Conservation (phyloP, 768 basidiomycete species). For the Podaxis sp. region DNA sequence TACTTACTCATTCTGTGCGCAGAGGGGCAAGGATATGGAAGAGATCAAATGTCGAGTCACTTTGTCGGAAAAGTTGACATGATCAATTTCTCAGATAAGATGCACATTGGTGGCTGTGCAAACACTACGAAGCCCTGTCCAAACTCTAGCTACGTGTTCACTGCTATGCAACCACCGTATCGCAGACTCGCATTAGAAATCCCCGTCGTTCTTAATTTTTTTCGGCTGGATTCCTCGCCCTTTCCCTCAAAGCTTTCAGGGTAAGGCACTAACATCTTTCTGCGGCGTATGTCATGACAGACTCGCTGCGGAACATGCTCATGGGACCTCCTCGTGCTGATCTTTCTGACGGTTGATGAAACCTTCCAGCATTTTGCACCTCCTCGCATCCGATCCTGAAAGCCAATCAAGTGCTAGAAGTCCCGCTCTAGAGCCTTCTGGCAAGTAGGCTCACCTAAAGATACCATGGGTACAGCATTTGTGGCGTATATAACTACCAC, state of each 20-base stretch:
- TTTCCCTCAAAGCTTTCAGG: background rate
- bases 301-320: background rate
- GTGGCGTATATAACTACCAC: background rate
- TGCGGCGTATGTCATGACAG: background rate
- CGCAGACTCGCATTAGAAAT: background rate
- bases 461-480: background rate
- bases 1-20: conserved; percentile 12
- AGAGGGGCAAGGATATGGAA: background rate
- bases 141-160: no score
- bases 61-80: background rate
- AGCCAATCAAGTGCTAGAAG: conserved; percentile 13
- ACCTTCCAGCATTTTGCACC: background rate
- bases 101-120: conserved; percentile 14
- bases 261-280: background rate
- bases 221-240: background rate
- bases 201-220: background rate
- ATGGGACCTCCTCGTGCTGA: conserved; percentile 1
- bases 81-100: conserved; percentile 11
- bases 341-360: background rate
- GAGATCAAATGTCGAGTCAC: conserved; percentile 9
- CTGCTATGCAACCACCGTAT: background rate
- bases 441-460: conserved; percentile 2
- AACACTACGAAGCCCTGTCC: background rate
- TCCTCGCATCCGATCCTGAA: background rate
- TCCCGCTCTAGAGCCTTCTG: conserved; percentile 1